phyloP scores from a whole-genome alignment of 371 early-diverging fungal species.

The Apophysomyces elegans region DNA sequence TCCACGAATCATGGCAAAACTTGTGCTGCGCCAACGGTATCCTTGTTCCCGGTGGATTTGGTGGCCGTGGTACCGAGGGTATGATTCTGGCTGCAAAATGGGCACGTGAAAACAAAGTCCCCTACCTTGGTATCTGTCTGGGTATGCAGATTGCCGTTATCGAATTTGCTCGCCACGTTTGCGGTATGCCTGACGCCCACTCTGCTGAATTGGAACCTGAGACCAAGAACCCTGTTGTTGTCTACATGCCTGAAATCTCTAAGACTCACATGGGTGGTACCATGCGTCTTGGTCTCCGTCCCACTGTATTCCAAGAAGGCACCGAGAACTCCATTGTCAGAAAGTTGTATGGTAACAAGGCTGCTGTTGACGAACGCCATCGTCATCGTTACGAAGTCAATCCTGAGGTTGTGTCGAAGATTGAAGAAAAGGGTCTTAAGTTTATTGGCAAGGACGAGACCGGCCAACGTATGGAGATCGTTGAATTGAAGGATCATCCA shows the following conservation, averaged over 20 bases:
- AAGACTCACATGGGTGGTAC: constrained; percentile 97
- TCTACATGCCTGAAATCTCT: constrained; percentile 97
- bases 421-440: constrained; percentile 87
- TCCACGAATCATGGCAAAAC: constrained; percentile 92
- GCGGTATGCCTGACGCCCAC: constrained; percentile 83
- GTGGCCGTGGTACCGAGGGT: constrained; percentile 96
- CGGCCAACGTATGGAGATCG: constrained; percentile 96
- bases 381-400: constrained; percentile 99
- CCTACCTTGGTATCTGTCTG: constrained; percentile 99
- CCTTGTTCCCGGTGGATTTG: constrained; percentile 99
- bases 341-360: constrained; percentile 72
- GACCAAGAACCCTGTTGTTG: constrained; percentile 77
- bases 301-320: constrained; percentile 81
- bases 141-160: constrained; percentile 99
- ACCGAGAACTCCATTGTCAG: constrained; percentile 61
- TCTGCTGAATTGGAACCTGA: constrained; percentile 87
- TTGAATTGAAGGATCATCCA: constrained; percentile 93
- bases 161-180: constrained; percentile 97
- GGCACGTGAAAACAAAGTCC: constrained; percentile 98
- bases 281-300: constrained; percentile 94
- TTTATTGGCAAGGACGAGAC: constrained; percentile 96
- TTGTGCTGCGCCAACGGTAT: constrained; percentile 93
- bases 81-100: constrained; percentile 97
- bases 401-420: constrained; percentile 72
- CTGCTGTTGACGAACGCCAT: constrained; percentile 90